These are phyloP conservation scores for Kandelia obovata DNA, from an alignment of 345 rosid genomes.

Conservation along the genomic window DNA sequence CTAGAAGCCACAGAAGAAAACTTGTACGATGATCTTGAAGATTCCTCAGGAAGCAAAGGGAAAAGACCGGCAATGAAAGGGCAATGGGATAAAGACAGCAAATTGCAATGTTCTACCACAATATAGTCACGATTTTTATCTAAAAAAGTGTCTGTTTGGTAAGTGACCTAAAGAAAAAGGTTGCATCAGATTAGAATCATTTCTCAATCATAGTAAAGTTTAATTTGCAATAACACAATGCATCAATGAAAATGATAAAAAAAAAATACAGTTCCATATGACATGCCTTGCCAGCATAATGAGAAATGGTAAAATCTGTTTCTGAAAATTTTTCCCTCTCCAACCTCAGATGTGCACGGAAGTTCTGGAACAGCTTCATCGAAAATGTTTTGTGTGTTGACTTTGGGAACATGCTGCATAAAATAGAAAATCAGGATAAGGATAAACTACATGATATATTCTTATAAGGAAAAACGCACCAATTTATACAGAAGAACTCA, in stretches of 20 bases:
- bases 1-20: conserved; percentile 95
- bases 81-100: conserved; percentile 83
- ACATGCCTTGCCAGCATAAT: conserved; percentile 99
- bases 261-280: conserved; percentile 13
- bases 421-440: conserved; percentile 49
- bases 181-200: neutral
- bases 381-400: conserved; percentile 88
- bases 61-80: conserved; percentile 79
- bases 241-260: conserved; percentile 2
- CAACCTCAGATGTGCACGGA: conserved; percentile 58
- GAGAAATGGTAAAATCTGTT: conserved; percentile 84
- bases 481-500: conserved; percentile 30
- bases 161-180: conserved; percentile 67
- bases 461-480: conserved; percentile 27
- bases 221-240: too few relatives aligned
- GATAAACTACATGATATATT: conserved; percentile 33
- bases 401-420: conserved; percentile 94
- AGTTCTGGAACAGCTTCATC: conserved; percentile 81
- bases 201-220: neutral
- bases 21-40: conserved; percentile 89
- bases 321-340: conserved; percentile 89
- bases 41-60: conserved; percentile 59
- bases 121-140: conserved; percentile 97
- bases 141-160: conserved; percentile 77
- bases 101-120: conserved; percentile 89